Evolutionary conservation across 371 early-diverging fungal genomes (phyloP).

Genomic region (Entomophthora muscae): DNA sequence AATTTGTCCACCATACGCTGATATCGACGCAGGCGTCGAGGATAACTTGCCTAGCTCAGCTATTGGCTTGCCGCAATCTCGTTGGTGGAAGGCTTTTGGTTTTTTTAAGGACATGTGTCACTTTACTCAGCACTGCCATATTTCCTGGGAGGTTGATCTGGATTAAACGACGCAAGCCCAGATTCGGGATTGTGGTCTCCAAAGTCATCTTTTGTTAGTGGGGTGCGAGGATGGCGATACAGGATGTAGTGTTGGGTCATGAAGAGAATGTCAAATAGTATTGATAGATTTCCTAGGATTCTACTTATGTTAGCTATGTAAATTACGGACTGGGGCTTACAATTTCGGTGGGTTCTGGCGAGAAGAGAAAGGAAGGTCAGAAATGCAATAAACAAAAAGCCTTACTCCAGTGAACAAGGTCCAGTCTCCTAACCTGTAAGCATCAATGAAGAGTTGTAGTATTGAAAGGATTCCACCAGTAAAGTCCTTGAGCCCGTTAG

Average conservation of each 20-base stretch:
- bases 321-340: slow-evolving; percentile 16
- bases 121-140: background rate
- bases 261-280: slow-evolving; percentile 67
- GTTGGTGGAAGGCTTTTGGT: no score
- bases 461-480: slow-evolving; percentile 73
- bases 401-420: slow-evolving; percentile 42
- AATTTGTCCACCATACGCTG: no score
- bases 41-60: no score
- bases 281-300: slow-evolving; percentile 55
- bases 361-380: background rate
- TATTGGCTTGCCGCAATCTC: no score
- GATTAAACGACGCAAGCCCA: background rate
- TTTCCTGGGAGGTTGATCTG: background rate
- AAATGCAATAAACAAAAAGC: background rate
- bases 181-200: background rate
- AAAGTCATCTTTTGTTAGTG: background rate
- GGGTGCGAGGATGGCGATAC: slow-evolving; percentile 16
- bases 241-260: slow-evolving; percentile 68
- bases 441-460: slow-evolving; percentile 62
- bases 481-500: slow-evolving; percentile 36
- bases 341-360: slow-evolving; percentile 28
- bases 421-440: slow-evolving; percentile 42
- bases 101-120: no score
- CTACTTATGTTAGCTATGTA: slow-evolving; percentile 27
- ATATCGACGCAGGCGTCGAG: no score